phyloP scores from a whole-genome alignment of 345 rosid genomes.

The Atalantia buxifolia region DNA sequence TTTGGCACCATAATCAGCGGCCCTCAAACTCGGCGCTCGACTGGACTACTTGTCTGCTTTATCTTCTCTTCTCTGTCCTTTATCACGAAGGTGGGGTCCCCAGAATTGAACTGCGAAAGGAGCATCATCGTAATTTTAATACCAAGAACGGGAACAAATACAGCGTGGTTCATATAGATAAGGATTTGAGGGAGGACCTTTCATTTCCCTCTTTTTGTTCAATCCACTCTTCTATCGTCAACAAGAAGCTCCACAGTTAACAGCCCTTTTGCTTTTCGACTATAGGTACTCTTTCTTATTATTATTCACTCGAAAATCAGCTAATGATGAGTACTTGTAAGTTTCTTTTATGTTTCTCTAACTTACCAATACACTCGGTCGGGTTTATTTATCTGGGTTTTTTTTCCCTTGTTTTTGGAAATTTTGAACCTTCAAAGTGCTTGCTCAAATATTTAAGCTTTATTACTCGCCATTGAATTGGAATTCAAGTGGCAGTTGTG shows the following conservation, averaged over 20 bases:
- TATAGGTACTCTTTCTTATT: slow-evolving; percentile 16
- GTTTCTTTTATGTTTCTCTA: neutral
- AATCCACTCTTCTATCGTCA: neutral
- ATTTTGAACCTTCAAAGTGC: neutral
- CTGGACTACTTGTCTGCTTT: neutral
- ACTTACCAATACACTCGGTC: neutral
- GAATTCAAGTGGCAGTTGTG: neutral
- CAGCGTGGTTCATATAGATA: slow-evolving; percentile 24
- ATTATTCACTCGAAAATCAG: neutral
- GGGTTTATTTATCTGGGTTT: slow-evolving; percentile 10
- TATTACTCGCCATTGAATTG: neutral
- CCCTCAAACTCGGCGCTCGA: neutral
- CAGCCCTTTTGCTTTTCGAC: neutral
- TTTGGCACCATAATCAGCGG: no score
- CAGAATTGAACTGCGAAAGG: neutral
- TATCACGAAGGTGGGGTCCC: neutral
- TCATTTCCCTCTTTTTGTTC: slow-evolving; percentile 31
- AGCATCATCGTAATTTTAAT: neutral
- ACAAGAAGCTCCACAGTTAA: neutral
- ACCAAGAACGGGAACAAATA: neutral
- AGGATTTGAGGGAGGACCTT: slow-evolving; percentile 42
- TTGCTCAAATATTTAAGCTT: neutral
- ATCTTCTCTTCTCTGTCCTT: neutral
- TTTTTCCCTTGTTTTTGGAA: neutral
- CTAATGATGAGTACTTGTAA: slow-evolving; percentile 7